Evolutionary conservation across 352 stramenopile species (phyloP).

Genomic region (Phytophthora brassicae): DNA sequence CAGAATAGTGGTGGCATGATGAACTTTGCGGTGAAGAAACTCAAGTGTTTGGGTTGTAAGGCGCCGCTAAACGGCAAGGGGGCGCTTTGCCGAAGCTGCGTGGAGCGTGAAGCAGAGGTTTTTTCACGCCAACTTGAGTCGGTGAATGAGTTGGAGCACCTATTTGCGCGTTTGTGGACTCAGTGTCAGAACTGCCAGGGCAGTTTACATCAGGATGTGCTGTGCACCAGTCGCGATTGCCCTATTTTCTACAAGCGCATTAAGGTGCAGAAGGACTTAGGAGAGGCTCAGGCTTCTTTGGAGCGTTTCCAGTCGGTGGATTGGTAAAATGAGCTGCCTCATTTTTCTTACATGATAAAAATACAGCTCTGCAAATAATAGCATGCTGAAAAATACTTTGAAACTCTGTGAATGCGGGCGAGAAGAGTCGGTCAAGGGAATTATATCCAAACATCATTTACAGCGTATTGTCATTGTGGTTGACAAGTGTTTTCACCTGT

Average conservation of each 20-base stretch:
- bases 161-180: constrained; percentile 97
- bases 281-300: constrained; percentile 91
- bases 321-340: constrained; percentile 37
- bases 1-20: constrained; percentile 98
- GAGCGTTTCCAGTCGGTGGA: constrained; percentile 93
- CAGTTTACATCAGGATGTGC: constrained; percentile 94
- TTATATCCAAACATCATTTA: too few relatives aligned
- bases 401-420: too few relatives aligned
- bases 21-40: constrained; percentile 98
- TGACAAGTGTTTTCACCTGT: too few relatives aligned
- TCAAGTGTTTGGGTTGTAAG: constrained; percentile 98
- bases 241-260: constrained; percentile 99
- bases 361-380: too few relatives aligned
- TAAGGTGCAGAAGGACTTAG: constrained; percentile 99
- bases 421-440: too few relatives aligned
- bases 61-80: constrained; percentile 88
- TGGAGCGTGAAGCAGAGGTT: constrained; percentile 92
- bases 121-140: constrained; percentile 94
- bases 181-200: constrained; percentile 99
- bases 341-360: background rate
- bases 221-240: constrained; percentile 98
- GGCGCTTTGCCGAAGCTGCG: constrained; percentile 94
- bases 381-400: too few relatives aligned
- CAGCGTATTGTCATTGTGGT: too few relatives aligned
- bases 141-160: constrained; percentile 92